These are phyloP conservation scores for Trichosporon coremiiforme DNA, from an alignment of 1,284 basidiomycete genomes.

Conservation along the genomic window DNA sequence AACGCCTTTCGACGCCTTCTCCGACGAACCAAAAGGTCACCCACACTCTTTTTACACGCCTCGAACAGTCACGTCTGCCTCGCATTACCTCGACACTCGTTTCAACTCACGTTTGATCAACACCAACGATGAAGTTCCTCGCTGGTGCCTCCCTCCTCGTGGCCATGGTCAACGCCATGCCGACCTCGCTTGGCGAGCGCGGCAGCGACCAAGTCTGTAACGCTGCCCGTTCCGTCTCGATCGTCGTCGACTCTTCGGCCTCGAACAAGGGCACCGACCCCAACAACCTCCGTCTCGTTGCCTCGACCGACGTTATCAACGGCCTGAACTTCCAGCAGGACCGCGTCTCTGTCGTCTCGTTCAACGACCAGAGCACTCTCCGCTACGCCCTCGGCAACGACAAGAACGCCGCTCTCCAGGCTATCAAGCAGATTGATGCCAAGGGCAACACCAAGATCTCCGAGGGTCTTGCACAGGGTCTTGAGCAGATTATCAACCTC, in stretches of 20 bases:
- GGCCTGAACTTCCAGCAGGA: conserved; percentile 19
- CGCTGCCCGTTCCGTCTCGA: conserved; percentile 17
- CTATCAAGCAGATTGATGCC: not conserved
- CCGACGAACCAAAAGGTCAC: conserved; percentile 8
- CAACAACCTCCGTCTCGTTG: conserved; percentile 22
- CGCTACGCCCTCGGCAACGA: conserved; percentile 20
- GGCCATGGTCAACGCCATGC: conserved; percentile 8
- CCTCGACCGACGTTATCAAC: conserved; percentile 18
- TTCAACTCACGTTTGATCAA: not conserved
- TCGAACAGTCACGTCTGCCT: not conserved
- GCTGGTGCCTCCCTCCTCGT: conserved; percentile 20
- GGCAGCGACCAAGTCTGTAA: conserved; percentile 3
- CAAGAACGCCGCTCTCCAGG: not conserved
- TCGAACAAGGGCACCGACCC: conserved; percentile 22
- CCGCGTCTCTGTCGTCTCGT: conserved; percentile 19
- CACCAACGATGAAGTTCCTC: conserved; percentile 23
- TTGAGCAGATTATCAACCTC: conserved; percentile 8
- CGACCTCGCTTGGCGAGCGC: not conserved
- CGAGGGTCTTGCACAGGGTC: conserved; percentile 15
- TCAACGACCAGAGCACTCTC: conserved; percentile 15
- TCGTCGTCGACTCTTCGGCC: conserved; percentile 23
- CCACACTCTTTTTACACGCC: conserved; percentile 8
- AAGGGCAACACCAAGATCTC: conserved; percentile 15
- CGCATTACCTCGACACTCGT: conserved; percentile 12
- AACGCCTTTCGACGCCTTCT: conserved; percentile 1